Conservation (phyloP, 257 asterid species). For the Avicennia marina region DNA sequence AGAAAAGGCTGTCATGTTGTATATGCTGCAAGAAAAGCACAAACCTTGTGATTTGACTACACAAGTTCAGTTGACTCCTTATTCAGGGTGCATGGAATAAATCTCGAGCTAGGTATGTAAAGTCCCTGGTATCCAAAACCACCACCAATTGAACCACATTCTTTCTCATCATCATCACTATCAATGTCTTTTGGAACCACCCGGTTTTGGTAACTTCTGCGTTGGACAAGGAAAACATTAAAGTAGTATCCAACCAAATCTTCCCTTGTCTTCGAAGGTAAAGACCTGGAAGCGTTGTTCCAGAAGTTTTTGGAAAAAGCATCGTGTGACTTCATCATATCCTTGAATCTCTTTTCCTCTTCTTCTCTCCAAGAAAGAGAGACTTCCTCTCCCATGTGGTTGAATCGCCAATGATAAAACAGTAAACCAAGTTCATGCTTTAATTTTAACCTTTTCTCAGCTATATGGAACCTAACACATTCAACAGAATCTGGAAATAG, state of each 20-base stretch:
- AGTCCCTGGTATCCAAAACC: conserved; percentile 51
- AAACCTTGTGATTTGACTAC: conserved; percentile 22
- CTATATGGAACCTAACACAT: conserved; percentile 70
- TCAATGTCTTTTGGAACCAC: conserved; percentile 58
- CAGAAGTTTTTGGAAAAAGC: conserved; percentile 36
- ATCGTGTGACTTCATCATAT: conserved; percentile 28
- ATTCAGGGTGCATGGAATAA: conserved; percentile 44
- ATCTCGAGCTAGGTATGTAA: conserved; percentile 24
- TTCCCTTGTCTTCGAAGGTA: conserved; percentile 55
- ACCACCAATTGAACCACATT: conserved; percentile 63
- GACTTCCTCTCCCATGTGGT: conserved; percentile 88
- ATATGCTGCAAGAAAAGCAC: not conserved
- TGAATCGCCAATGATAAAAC: conserved; percentile 53
- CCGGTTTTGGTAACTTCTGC: conserved; percentile 77
- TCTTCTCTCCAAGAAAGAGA: conserved; percentile 72
- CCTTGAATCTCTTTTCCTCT: conserved; percentile 57
- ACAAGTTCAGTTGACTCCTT: conserved; percentile 37
- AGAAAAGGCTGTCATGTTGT: no score
- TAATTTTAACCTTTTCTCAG: conserved; percentile 55
- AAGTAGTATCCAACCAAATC: conserved; percentile 68
- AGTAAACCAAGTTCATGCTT: conserved; percentile 45
- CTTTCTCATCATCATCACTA: conserved; percentile 83
- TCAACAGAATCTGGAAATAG: conserved; percentile 40
- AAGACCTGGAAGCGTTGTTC: conserved; percentile 28
- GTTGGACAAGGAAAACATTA: conserved; percentile 51